Conservation (phyloP, 1,139 yeast genomes). For the Sugiyamaella sp. region DNA sequence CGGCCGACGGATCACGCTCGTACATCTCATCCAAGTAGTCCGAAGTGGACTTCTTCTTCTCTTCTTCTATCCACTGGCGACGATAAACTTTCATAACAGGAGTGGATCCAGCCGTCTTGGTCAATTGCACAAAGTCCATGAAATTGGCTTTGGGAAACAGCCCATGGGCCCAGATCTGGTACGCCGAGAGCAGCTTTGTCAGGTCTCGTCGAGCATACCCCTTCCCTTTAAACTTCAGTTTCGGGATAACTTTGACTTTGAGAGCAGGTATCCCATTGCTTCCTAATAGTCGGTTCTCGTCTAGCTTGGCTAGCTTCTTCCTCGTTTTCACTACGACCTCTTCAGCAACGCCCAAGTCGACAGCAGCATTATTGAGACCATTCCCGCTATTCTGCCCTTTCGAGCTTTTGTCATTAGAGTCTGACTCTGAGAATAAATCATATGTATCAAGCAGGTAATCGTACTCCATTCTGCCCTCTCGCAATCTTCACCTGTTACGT, state of each 20-base stretch:
- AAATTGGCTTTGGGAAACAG: slow-evolving; percentile 79
- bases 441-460: slow-evolving; percentile 15
- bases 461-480: slow-evolving; percentile 14
- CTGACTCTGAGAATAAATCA: slow-evolving; percentile 15
- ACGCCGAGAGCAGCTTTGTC: slow-evolving; percentile 58
- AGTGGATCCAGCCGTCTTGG: slow-evolving; percentile 40
- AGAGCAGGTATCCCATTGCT: slow-evolving; percentile 43
- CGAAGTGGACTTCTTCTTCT: slow-evolving; percentile 27
- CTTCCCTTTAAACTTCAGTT: slow-evolving; percentile 43
- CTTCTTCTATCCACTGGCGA: slow-evolving; percentile 39
- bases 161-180: slow-evolving; percentile 86
- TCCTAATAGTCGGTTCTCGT: slow-evolving; percentile 41
- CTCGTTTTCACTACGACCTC: slow-evolving; percentile 38
- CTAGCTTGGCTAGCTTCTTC: slow-evolving; percentile 41
- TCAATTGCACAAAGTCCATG: slow-evolving; percentile 53
- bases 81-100: slow-evolving; percentile 37
- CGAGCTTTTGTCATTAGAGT: background rate
- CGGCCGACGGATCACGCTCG: too few relatives aligned
- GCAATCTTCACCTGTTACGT: too few relatives aligned
- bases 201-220: slow-evolving; percentile 51
- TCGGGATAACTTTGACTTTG: slow-evolving; percentile 31
- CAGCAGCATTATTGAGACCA: slow-evolving; percentile 2
- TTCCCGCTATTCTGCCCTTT: background rate
- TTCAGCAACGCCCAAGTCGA: slow-evolving; percentile 41
- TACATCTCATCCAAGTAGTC: slow-evolving; percentile 12